Conservation (phyloP, 2,329 filamentous ascomycete genomes). For the Colletotrichum sidae region DNA sequence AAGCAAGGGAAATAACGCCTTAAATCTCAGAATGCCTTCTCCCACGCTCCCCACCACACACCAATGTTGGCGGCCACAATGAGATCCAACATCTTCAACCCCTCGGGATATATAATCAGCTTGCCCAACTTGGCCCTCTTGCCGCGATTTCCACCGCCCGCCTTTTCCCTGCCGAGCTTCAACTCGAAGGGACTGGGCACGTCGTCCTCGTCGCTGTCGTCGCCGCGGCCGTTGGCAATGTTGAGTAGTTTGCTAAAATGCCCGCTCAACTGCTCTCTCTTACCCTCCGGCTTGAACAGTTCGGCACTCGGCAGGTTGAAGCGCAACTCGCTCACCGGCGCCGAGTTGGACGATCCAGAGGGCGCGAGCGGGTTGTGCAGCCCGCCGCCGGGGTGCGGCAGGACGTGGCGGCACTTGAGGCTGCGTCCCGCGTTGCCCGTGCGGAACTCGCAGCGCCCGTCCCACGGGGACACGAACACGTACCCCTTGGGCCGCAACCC, state of each 20-base stretch:
- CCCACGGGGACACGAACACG: conserved; percentile 87
- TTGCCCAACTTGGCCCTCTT: conserved; percentile 94
- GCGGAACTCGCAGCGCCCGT: conserved; percentile 85
- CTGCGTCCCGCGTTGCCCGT: conserved; percentile 81
- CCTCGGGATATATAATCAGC: conserved; percentile 88
- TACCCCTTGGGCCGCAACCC: conserved; percentile 73
- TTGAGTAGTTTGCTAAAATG: conserved; percentile 57
- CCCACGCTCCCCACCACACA: conserved; percentile 93
- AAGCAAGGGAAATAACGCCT: not conserved
- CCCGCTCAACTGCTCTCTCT: conserved; percentile 50
- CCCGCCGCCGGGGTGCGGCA: conserved; percentile 55
- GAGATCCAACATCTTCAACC: conserved; percentile 94
- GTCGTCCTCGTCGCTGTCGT: conserved; percentile 52
- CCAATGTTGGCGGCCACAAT: conserved; percentile 92
- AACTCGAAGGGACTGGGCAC: conserved; percentile 69
- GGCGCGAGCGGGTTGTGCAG: conserved; percentile 44
- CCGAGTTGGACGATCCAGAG: conserved; percentile 42
- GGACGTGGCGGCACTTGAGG: conserved; percentile 79
- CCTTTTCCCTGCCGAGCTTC: conserved; percentile 82
- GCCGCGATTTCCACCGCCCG: conserved; percentile 87
- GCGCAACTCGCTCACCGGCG: conserved; percentile 81
- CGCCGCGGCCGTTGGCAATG: conserved; percentile 35
- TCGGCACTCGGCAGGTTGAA: conserved; percentile 83
- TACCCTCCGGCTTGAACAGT: conserved; percentile 53
- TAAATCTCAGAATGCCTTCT: conserved; percentile 57